Evolutionary conservation across 257 asterid species (phyloP).

Genomic region (Gentiana macrophylla): DNA sequence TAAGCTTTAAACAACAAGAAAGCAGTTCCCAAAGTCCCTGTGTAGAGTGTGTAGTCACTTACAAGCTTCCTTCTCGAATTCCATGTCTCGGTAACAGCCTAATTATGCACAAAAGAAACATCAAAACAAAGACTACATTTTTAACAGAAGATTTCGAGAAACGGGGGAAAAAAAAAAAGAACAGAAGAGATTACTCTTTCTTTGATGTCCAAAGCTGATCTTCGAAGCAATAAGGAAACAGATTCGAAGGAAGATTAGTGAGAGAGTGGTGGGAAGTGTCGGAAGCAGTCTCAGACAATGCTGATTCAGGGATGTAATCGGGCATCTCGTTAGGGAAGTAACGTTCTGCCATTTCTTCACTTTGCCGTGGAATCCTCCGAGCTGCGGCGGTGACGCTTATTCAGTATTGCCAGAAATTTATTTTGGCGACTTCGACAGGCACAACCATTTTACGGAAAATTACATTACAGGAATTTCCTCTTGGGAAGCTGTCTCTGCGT

Average conservation of each 20-base stretch:
- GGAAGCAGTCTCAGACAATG: conserved; percentile 15
- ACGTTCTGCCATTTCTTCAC: conserved; percentile 50
- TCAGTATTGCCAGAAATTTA: too few relatives aligned
- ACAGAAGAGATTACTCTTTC: conserved; percentile 24
- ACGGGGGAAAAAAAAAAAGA: too few relatives aligned
- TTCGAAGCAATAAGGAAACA: conserved; percentile 30
- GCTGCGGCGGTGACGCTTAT: neutral
- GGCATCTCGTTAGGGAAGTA: conserved; percentile 63
- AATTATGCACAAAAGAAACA: conserved; percentile 1
- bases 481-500: too few relatives aligned
- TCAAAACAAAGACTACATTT: neutral
- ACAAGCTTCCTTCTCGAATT: conserved; percentile 35
- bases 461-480: too few relatives aligned
- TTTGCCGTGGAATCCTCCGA: neutral
- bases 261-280: conserved; percentile 27
- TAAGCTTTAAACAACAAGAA: conserved; percentile 71
- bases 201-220: conserved; percentile 50
- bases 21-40: conserved; percentile 83
- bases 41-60: conserved; percentile 49
- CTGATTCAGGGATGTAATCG: conserved; percentile 35
- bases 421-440: too few relatives aligned
- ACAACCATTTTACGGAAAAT: too few relatives aligned
- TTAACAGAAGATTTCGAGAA: too few relatives aligned
- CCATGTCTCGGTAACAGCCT: conserved; percentile 84
- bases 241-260: conserved; percentile 33